These are phyloP conservation scores for Saccharomyces pastorianus DNA, from an alignment of 1,139 yeast genomes.

Conservation along the genomic window DNA sequence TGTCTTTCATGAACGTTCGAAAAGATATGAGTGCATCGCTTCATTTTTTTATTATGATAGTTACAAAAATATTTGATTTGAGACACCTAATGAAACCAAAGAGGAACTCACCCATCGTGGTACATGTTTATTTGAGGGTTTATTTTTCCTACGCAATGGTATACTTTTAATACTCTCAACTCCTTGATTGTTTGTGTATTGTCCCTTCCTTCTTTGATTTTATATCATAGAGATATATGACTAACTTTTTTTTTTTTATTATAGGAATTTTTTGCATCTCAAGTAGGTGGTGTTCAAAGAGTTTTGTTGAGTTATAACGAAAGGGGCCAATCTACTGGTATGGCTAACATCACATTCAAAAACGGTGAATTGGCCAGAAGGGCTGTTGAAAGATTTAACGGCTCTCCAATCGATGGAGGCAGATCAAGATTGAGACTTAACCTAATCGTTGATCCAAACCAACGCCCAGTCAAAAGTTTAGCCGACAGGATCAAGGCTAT, in stretches of 20 bases:
- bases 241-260: slow-evolving; percentile 17
- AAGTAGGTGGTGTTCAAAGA: slow-evolving; percentile 75
- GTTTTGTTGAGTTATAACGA: slow-evolving; percentile 75
- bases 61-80: background rate
- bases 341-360: slow-evolving; percentile 77
- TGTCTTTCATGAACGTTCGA: background rate
- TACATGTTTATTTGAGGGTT: background rate
- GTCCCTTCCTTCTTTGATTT: slow-evolving; percentile 5
- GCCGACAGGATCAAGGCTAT: slow-evolving; percentile 30
- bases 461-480: slow-evolving; percentile 60
- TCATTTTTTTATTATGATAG: background rate
- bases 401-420: slow-evolving; percentile 91
- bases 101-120: background rate
- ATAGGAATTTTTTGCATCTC: slow-evolving; percentile 82
- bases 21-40: background rate
- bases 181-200: slow-evolving; percentile 3
- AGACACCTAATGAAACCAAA: background rate
- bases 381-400: slow-evolving; percentile 81
- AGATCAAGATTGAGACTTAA: slow-evolving; percentile 71
- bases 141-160: background rate
- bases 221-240: background rate
- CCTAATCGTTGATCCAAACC: slow-evolving; percentile 76
- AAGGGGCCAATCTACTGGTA: slow-evolving; percentile 85
- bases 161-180: background rate
- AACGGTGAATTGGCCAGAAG: slow-evolving; percentile 56